Evolutionary conservation across 192 early-diverging fungal genomes (phyloP), one percentile per base, ranked within the genome.

Genomic region (Podila verticillata): DNA sequence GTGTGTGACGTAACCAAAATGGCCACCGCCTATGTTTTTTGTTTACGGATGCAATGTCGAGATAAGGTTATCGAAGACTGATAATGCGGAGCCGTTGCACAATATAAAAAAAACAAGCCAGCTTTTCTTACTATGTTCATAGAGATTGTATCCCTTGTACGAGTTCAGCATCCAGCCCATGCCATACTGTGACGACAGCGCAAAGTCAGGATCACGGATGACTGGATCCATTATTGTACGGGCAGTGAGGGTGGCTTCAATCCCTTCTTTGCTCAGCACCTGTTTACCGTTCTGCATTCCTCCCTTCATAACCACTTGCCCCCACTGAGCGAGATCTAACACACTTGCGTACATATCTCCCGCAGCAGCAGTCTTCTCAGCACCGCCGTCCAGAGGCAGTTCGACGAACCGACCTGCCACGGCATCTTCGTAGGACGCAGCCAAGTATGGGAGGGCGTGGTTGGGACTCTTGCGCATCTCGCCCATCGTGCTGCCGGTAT

Each of bases 311-410:
- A 77, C 31, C 3, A 26, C 26, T 6, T 19, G 26, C 0, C 68
- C 74, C 65, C 61, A 77, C 1, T 30, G 29, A 0, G 63, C 48
- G 0, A 75, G 48, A 69, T 75, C 74, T 1, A 60, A 2, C 13
- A 65, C 62, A 30, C 70, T 77, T 7, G 74, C 70, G 31, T 66
- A 70, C 20, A 61, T 61, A 29, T 66, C 67, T 0, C 73, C 73
- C 3, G 73, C 32, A 2, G 73, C 59, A 47, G 73, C 49, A 6
- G 5, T 35, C 7, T 24, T 2, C 24, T 31, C 30, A 5, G 35
- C 1, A 35, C 26, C 34, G 58, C 8, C 24, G 3, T 68, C 44
- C 49, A 75, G 12, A 30, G 48, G 39, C 0, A 36, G 0, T 15
- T 48, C 4, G 10, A 49, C 4, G 26, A 68, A 68, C 19, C 29